Evolutionary conservation across 768 basidiomycete genomes (phyloP).

Genomic region (Hemileccinum rubropunctum): DNA sequence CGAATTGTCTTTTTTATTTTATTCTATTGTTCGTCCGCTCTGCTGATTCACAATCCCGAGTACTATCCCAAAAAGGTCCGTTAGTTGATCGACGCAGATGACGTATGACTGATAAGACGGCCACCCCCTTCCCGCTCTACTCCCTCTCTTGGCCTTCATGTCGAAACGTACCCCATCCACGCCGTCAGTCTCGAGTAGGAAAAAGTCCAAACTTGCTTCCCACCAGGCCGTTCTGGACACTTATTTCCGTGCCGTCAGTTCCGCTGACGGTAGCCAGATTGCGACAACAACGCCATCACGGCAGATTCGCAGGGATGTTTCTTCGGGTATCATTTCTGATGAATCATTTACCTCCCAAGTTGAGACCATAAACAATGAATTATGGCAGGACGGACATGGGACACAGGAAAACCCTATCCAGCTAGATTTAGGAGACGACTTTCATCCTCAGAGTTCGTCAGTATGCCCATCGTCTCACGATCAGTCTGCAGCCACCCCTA

Average conservation of each 20-base stretch:
- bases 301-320: conserved; percentile 13
- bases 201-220: conserved; percentile 19
- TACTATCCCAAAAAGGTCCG: conserved; percentile 23
- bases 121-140: conserved; percentile 13
- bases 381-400: conserved; percentile 24
- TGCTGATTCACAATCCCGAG: not conserved
- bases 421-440: conserved; percentile 22
- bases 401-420: conserved; percentile 24
- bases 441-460: conserved; percentile 7
- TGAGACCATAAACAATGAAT: conserved; percentile 4
- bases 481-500: conserved; percentile 7
- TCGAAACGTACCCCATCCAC: conserved; percentile 16
- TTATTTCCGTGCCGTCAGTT: conserved; percentile 23
- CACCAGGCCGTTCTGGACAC: conserved; percentile 22
- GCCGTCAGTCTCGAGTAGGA: conserved; percentile 12
- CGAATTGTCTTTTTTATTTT: no score
- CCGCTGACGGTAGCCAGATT: conserved; percentile 13
- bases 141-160: conserved; percentile 15
- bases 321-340: conserved; percentile 18
- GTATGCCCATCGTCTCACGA: conserved; percentile 14
- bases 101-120: conserved; percentile 22
- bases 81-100: conserved; percentile 25
- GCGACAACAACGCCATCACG: conserved; percentile 11
- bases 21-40: not conserved
- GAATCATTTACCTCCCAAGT: conserved; percentile 10